Conservation (phyloP, 352 stramenopile species). For the Phytopythium helicoides region DNA sequence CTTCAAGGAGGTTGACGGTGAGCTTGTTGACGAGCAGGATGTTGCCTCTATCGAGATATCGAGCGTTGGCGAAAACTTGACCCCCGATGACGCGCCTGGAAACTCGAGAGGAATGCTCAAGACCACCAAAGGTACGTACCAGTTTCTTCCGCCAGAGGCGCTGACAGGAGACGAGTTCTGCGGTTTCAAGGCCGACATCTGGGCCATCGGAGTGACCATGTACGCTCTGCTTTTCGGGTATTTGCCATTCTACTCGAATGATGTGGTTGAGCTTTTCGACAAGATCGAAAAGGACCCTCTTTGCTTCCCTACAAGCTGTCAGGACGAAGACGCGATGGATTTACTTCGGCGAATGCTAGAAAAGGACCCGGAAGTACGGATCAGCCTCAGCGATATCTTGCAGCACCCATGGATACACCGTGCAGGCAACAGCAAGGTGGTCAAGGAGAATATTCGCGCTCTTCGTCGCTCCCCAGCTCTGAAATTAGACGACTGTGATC, state of each 20-base stretch:
- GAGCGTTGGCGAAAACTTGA: conserved; percentile 27
- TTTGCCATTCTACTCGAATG: conserved; percentile 87
- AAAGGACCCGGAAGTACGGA: conserved; percentile 70
- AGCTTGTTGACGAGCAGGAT: conserved; percentile 48
- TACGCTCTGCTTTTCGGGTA: conserved; percentile 88
- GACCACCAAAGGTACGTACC: conserved; percentile 74
- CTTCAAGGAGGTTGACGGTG: conserved; percentile 56
- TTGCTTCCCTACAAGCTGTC: conserved; percentile 40
- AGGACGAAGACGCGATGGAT: conserved; percentile 59
- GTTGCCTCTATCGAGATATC: conserved; percentile 45
- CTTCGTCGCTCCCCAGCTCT: conserved; percentile 37
- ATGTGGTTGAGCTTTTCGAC: conserved; percentile 87
- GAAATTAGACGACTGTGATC: conserved; percentile 39
- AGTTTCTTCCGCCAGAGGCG: conserved; percentile 70
- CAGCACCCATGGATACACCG: conserved; percentile 72
- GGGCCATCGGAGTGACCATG: conserved; percentile 90
- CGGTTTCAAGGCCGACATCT: conserved; percentile 88
- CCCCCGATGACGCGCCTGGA: not conserved
- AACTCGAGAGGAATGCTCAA: conserved; percentile 45
- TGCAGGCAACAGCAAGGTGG: conserved; percentile 47
- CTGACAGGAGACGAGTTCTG: conserved; percentile 66
- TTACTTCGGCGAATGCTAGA: conserved; percentile 69
- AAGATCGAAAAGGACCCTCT: conserved; percentile 78
- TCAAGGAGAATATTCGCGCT: conserved; percentile 37
- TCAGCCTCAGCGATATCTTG: conserved; percentile 64